Percentiles rank a stretch among this genome's conserved stretches.
phyloP scores from a whole-genome alignment of 495 filamentous ascomycete species.

The Aspergillus asperescens region DNA sequence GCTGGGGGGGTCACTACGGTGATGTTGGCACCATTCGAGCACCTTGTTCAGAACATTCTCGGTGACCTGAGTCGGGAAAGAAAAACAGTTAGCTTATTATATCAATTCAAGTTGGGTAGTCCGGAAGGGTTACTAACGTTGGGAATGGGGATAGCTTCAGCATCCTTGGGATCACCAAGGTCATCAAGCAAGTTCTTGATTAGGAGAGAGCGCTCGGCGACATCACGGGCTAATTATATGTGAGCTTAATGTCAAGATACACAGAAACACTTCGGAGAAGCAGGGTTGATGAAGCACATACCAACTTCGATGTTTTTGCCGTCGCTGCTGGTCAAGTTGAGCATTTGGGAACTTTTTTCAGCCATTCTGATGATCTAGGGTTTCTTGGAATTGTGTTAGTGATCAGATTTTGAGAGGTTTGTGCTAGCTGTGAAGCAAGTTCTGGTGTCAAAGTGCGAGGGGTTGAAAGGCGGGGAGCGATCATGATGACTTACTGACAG shows the following conservation, averaged over 20 bases:
- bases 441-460: not conserved
- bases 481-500: not conserved
- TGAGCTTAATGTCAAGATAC: constrained; percentile 3
- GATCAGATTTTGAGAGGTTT: not conserved
- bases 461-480: not conserved
- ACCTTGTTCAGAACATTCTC: constrained; percentile 91
- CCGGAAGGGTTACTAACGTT: constrained; percentile 56
- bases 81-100: not conserved
- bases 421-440: not conserved
- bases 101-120: not conserved
- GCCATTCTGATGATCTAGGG: constrained; percentile 17
- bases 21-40: constrained; percentile 94
- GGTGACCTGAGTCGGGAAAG: constrained; percentile 55
- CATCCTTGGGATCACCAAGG: constrained; percentile 63
- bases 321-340: constrained; percentile 57
- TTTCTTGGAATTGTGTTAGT: not conserved
- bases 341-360: constrained; percentile 13
- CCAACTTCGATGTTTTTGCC: constrained; percentile 50
- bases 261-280: not conserved
- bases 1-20: constrained; percentile 76
- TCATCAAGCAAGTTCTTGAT: constrained; percentile 99
- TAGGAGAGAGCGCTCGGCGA: constrained; percentile 86
- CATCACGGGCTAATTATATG: constrained; percentile 58
- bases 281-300: constrained; percentile 27
- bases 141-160: constrained; percentile 73